A percentile compares a stretch with the other conserved stretches of the same genome.
Conservation (phyloP, 202 grass and related monocot species). For the Panicum virgatum region DNA sequence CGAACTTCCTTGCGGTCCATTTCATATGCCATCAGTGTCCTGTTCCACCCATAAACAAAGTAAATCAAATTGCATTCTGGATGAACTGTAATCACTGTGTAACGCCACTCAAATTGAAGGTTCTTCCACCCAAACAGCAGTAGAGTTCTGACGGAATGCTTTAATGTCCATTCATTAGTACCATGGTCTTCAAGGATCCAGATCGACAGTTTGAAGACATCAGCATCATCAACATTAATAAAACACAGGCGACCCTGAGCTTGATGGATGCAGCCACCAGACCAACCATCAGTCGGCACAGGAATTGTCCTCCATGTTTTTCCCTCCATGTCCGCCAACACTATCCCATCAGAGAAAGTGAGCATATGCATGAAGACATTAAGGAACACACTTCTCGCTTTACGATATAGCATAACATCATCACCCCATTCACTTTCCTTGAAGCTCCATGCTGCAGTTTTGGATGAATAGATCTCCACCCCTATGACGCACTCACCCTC, state of each 20-base stretch:
- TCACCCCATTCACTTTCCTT: neutral
- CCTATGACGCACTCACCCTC: neutral
- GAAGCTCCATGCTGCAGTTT: neutral
- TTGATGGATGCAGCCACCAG: neutral
- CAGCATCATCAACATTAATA: neutral
- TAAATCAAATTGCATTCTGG: constrained; percentile 3
- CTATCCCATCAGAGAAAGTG: too few species aligned
- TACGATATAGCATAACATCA: neutral
- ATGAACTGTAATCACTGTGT: neutral
- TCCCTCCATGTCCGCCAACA: neutral
- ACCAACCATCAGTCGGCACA: neutral
- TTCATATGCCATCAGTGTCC: neutral
- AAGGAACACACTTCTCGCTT: neutral
- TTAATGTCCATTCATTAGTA: neutral
- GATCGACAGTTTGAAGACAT: neutral
- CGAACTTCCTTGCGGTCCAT: constrained; percentile 9
- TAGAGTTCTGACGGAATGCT: neutral
- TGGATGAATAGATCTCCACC: constrained; percentile 1
- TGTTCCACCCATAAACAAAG: neutral
- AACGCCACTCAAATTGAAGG: neutral
- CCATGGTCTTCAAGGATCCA: neutral
- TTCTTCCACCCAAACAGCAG: neutral
- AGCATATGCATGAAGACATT: neutral
- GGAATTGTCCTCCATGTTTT: neutral
- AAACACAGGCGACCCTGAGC: neutral